These are phyloP conservation scores for Neotropicomus parvogracilis DNA, from an alignment of 1,284 basidiomycete genomes.

Conservation along the genomic window DNA sequence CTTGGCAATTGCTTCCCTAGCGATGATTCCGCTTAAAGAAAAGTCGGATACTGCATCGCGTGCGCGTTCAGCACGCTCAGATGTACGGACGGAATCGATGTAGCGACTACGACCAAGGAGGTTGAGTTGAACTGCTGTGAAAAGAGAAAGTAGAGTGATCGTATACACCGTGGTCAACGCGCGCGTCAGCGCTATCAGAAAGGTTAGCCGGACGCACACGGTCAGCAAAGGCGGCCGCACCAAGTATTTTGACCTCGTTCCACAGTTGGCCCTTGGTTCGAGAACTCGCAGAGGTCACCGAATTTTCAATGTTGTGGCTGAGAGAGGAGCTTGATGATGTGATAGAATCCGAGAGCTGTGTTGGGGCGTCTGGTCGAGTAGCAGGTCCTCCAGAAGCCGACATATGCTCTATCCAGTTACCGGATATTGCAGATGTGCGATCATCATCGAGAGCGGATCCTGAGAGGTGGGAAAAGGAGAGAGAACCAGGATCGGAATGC, in stretches of 20 bases:
- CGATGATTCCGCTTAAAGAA: conserved; percentile 26
- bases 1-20: conserved; percentile 25
- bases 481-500: conserved; percentile 51
- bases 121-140: conserved; percentile 81
- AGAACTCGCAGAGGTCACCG: conserved; percentile 26
- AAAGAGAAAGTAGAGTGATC: conserved; percentile 73
- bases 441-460: conserved; percentile 28
- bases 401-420: conserved; percentile 55
- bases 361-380: conserved; percentile 5
- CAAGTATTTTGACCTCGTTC: conserved; percentile 79
- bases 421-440: conserved; percentile 33
- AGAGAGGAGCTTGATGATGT: conserved; percentile 37
- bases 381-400: conserved; percentile 18
- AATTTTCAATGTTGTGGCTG: conserved; percentile 21
- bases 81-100: conserved; percentile 63
- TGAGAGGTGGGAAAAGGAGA: conserved; percentile 35
- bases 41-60: conserved; percentile 38
- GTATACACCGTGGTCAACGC: conserved; percentile 85
- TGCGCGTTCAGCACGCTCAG: conserved; percentile 58
- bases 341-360: conserved; percentile 39
- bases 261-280: conserved; percentile 70
- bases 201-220: conserved; percentile 3
- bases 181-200: conserved; percentile 68
- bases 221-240: conserved; percentile 39
- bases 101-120: conserved; percentile 83